Conservation (phyloP, 208 protist genomes). For the Leishmania major region DNA sequence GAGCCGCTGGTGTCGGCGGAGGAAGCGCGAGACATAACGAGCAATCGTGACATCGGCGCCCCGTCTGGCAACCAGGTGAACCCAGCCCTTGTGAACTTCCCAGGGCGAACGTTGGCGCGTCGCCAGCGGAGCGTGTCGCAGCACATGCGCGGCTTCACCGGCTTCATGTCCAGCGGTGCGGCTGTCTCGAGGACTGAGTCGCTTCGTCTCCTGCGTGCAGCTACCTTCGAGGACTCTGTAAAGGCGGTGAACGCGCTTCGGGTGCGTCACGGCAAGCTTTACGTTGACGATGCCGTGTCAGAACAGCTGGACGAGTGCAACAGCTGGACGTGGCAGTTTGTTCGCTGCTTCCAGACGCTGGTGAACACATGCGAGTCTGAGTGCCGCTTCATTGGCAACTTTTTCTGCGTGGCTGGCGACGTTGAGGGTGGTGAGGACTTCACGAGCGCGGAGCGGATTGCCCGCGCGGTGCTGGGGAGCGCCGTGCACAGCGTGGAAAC, state of each 20-base stretch:
- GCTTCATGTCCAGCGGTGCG: slow-evolving; percentile 2
- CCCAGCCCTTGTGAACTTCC: slow-evolving; percentile 42
- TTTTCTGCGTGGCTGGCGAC: slow-evolving; percentile 68
- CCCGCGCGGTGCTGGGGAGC: slow-evolving; percentile 53
- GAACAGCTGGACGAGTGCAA: slow-evolving; percentile 51
- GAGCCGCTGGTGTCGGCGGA: slow-evolving; percentile 69
- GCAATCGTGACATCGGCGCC: slow-evolving; percentile 66
- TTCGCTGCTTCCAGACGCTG: slow-evolving; percentile 49
- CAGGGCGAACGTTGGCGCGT: slow-evolving; percentile 43
- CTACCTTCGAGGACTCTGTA: slow-evolving; percentile 69
- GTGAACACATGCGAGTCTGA: slow-evolving; percentile 65
- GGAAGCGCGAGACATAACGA: slow-evolving; percentile 52
- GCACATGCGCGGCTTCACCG: slow-evolving; percentile 57
- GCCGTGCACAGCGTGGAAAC: slow-evolving; percentile 42
- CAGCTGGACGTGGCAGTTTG: slow-evolving; percentile 74
- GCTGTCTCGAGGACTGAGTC: slow-evolving; percentile 18
- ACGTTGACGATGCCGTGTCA: slow-evolving; percentile 34
- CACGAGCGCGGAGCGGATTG: slow-evolving; percentile 55
- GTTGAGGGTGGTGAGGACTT: slow-evolving; percentile 53
- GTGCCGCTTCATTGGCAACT: slow-evolving; percentile 80
- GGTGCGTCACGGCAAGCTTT: slow-evolving; percentile 51
- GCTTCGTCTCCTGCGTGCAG: slow-evolving; percentile 38
- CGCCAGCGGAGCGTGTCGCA: slow-evolving; percentile 80
- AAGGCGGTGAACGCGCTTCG: slow-evolving; percentile 46
- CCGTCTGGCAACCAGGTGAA: slow-evolving; percentile 60